These are phyloP conservation scores for Pleurotus platypus DNA, from an alignment of 768 basidiomycete species.

Conservation along the genomic window DNA sequence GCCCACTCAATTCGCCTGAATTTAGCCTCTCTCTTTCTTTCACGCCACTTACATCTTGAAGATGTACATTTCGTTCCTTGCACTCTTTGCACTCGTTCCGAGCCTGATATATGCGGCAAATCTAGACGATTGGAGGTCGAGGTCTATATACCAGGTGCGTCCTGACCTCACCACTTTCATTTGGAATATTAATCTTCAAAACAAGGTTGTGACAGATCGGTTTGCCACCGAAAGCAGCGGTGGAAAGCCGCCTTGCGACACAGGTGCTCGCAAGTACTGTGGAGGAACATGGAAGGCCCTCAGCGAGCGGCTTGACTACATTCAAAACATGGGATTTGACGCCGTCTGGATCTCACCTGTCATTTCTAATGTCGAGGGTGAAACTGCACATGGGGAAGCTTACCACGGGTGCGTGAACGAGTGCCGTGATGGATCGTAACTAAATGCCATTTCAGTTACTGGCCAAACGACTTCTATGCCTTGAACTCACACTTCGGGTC, in stretches of 20 bases:
- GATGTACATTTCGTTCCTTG: neutral
- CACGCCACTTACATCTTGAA: neutral
- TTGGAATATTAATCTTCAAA: neutral
- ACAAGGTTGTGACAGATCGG: conserved; percentile 60
- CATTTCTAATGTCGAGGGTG: conserved; percentile 54
- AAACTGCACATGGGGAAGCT: conserved; percentile 62
- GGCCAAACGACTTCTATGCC: conserved; percentile 50
- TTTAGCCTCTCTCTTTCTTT: neutral
- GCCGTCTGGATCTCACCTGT: conserved; percentile 79
- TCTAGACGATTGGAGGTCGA: conserved; percentile 17
- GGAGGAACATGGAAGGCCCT: conserved; percentile 71
- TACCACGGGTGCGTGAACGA: conserved; percentile 63
- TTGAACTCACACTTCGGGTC: conserved; percentile 75
- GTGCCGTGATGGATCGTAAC: neutral
- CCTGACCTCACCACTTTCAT: neutral
- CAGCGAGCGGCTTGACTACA: conserved; percentile 67
- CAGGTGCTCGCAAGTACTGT: conserved; percentile 56
- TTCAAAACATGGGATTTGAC: conserved; percentile 70
- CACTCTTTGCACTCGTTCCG: neutral
- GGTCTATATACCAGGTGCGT: conserved; percentile 23
- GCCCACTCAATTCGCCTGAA: no score
- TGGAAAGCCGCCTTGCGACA: conserved; percentile 46
- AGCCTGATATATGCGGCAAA: neutral
- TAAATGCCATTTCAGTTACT: conserved; percentile 22
- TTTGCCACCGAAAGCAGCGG: conserved; percentile 53